These are phyloP conservation scores for Suhomyces terraborum DNA, from an alignment of 1,139 yeast species.

Conservation along the genomic window DNA sequence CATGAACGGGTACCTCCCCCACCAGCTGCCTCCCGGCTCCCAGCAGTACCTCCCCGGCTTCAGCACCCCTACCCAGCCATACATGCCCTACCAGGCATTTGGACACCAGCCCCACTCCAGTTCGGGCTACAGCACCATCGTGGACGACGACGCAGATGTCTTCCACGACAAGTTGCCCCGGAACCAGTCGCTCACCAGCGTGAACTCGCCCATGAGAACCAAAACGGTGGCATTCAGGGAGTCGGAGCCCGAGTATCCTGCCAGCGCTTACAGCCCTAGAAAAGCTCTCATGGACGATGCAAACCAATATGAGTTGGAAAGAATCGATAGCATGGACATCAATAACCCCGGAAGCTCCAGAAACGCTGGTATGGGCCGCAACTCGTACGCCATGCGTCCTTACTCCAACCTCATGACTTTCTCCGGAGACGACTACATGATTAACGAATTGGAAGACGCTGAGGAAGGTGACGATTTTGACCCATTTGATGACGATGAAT, in stretches of 20 bases:
- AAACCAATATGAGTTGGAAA: slow-evolving; percentile 26
- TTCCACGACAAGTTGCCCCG: slow-evolving; percentile 20
- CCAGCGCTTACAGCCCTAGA: slow-evolving; percentile 32
- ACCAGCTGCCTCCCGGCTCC: slow-evolving; percentile 12
- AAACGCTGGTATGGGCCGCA: slow-evolving; percentile 8
- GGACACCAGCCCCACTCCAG: slow-evolving; percentile 18
- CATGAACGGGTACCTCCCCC: slow-evolving; percentile 8
- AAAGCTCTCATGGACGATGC: slow-evolving; percentile 25
- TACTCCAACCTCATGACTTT: slow-evolving; percentile 29
- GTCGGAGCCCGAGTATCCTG: slow-evolving; percentile 40
- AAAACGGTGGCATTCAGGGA: slow-evolving; percentile 41
- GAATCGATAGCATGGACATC: slow-evolving; percentile 24
- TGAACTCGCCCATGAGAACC: slow-evolving; percentile 17
- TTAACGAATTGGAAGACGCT: slow-evolving; percentile 47
- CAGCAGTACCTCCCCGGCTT: slow-evolving; percentile 12
- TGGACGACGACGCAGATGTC: slow-evolving; percentile 25
- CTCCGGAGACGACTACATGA: slow-evolving; percentile 44
- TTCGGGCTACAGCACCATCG: slow-evolving; percentile 26
- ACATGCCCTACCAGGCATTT: slow-evolving; percentile 10
- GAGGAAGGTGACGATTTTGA: slow-evolving; percentile 41
- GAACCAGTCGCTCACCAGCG: slow-evolving; percentile 14
- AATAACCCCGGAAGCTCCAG: slow-evolving; percentile 7
- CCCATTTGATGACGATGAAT: slow-evolving; percentile 50
- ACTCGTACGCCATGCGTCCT: slow-evolving; percentile 22
- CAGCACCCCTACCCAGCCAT: slow-evolving; percentile 9